phyloP scores from a whole-genome alignment of 306 rosid species.

The Corylus americana region DNA sequence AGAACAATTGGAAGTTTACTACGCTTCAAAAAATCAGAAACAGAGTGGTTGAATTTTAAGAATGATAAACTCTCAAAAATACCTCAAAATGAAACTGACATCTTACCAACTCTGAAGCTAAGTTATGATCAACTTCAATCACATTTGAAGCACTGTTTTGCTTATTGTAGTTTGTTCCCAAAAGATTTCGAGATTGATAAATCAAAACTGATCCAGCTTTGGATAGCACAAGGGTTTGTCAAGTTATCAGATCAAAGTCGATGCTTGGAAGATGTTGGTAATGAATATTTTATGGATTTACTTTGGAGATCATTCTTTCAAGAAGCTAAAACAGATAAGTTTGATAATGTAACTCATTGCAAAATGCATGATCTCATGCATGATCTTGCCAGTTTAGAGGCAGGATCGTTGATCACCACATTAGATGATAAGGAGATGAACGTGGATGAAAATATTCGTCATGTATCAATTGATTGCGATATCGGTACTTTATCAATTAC shows the following conservation, averaged over 20 bases:
- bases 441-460: neutral
- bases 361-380: slow-evolving; percentile 20
- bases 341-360: neutral
- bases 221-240: slow-evolving; percentile 27
- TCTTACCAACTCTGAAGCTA: neutral
- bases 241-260: neutral
- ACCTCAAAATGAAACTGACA: no score
- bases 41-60: neutral
- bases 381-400: neutral
- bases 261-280: slow-evolving; percentile 7
- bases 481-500: no score
- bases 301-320: slow-evolving; percentile 11
- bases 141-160: slow-evolving; percentile 5
- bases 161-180: slow-evolving; percentile 15
- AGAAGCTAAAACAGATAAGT: neutral
- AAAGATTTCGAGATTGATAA: neutral
- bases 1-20: slow-evolving; percentile 18
- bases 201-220: neutral
- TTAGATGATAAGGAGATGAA: neutral
- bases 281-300: slow-evolving; percentile 13
- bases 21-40: neutral
- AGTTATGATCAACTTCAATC: neutral
- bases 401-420: neutral
- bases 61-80: no score
- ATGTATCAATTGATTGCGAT: neutral